phyloP scores from a whole-genome alignment of 208 protist species.

The Leishmania tarentolae region DNA sequence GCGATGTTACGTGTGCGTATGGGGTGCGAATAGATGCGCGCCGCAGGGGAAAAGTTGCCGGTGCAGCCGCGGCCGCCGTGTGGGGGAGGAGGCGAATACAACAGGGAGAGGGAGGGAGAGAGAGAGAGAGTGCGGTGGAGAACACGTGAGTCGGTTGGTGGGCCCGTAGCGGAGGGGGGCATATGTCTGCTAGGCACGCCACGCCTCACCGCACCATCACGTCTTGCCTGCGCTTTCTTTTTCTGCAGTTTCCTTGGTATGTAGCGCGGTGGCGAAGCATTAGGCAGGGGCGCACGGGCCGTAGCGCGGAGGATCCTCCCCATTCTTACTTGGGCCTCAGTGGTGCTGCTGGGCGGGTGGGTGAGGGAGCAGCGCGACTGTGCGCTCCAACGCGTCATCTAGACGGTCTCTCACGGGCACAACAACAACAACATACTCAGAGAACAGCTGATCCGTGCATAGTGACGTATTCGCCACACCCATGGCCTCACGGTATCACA shows the following conservation, averaged over 20 bases:
- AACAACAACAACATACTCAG: neutral
- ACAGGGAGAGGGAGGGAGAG: neutral
- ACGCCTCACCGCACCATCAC: neutral
- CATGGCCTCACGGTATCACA: conserved; percentile 4
- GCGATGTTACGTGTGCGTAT: neutral
- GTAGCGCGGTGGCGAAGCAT: neutral
- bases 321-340: neutral
- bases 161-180: neutral
- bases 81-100: neutral
- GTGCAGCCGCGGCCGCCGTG: neutral
- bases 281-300: neutral
- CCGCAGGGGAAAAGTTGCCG: neutral
- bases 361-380: neutral
- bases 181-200: neutral
- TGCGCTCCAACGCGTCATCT: neutral
- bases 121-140: neutral
- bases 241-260: neutral
- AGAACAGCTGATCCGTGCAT: neutral
- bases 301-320: neutral
- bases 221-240: neutral
- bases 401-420: neutral
- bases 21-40: neutral
- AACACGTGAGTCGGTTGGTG: neutral
- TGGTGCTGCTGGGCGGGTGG: neutral
- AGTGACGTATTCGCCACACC: neutral